These are phyloP conservation scores for Sapria himalayana DNA, from an alignment of 345 rosid species.

Conservation along the genomic window DNA sequence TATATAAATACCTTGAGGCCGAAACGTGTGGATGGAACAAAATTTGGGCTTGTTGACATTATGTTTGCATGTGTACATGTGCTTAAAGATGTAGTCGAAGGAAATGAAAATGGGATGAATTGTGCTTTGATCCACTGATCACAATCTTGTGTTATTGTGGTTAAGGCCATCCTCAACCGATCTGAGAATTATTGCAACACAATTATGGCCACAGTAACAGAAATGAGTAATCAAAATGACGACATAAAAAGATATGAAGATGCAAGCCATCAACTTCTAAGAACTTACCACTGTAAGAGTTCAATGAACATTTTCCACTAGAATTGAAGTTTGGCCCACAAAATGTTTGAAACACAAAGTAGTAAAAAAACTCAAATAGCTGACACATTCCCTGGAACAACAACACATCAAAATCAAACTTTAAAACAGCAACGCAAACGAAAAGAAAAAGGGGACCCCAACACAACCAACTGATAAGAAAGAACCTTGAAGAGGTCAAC, in stretches of 20 bases:
- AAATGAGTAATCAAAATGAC: too few relatives aligned
- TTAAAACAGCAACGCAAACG: constrained; percentile 11
- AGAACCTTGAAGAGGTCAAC: constrained; percentile 86
- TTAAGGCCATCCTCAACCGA: constrained; percentile 60
- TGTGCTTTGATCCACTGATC: constrained; percentile 83
- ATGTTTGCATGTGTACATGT: constrained; percentile 34
- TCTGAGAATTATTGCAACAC: constrained; percentile 25
- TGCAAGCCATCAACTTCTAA: too few relatives aligned
- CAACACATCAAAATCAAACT: constrained; percentile 37
- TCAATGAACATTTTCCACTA: constrained; percentile 34
- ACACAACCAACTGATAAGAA: background rate
- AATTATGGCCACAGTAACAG: background rate
- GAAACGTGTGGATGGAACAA: constrained; percentile 31
- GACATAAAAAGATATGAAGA: too few relatives aligned
- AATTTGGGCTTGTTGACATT: constrained; percentile 28
- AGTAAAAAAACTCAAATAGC: constrained; percentile 64
- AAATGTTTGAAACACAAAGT: constrained; percentile 57
- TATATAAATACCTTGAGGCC: constrained; percentile 61
- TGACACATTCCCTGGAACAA: constrained; percentile 91
- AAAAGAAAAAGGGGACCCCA: constrained; percentile 8
- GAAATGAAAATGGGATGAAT: constrained; percentile 20
- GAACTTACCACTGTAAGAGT: constrained; percentile 53
- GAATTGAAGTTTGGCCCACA: constrained; percentile 36
- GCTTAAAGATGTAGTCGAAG: constrained; percentile 29
- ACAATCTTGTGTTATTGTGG: constrained; percentile 76